Evolutionary conservation across 208 protist species (phyloP).

Genomic region (Crithidia bombi): DNA sequence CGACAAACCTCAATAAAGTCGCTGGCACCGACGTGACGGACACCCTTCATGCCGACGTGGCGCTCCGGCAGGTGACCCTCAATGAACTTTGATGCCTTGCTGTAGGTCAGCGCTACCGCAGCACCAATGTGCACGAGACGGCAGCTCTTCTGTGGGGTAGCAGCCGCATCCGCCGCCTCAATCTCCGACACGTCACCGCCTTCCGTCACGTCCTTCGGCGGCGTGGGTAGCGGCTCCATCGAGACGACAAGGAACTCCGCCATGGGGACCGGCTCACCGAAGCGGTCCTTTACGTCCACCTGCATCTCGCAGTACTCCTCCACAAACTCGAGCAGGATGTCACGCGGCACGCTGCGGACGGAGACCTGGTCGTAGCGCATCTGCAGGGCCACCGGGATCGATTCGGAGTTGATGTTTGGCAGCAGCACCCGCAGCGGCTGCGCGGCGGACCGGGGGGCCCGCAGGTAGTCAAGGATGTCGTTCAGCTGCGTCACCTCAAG

Average conservation of each 20-base stretch:
- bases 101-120: slow-evolving; percentile 60
- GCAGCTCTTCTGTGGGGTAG: slow-evolving; percentile 51
- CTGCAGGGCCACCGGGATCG: slow-evolving; percentile 61
- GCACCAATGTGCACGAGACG: slow-evolving; percentile 61
- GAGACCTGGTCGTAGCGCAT: slow-evolving; percentile 51
- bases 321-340: slow-evolving; percentile 57
- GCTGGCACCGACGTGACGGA: slow-evolving; percentile 50
- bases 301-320: slow-evolving; percentile 75
- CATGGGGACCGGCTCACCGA: slow-evolving; percentile 57
- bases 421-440: slow-evolving; percentile 52
- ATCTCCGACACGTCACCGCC: background rate
- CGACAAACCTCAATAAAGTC: slow-evolving; percentile 68
- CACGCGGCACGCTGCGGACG: slow-evolving; percentile 52
- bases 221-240: slow-evolving; percentile 39
- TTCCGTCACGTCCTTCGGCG: slow-evolving; percentile 19
- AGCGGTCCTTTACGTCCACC: slow-evolving; percentile 60
- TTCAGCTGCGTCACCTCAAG: slow-evolving; percentile 34
- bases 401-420: slow-evolving; percentile 48
- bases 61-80: slow-evolving; percentile 46
- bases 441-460: slow-evolving; percentile 36
- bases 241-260: slow-evolving; percentile 81
- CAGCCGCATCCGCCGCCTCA: slow-evolving; percentile 12
- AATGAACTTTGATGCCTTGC: slow-evolving; percentile 64
- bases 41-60: slow-evolving; percentile 45
- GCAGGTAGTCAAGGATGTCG: slow-evolving; percentile 57